Percentiles rank a stretch among this genome's conserved stretches.
These are phyloP conservation scores for Wallacemonas sp. DNA, from an alignment of 208 protist species.

Conservation along the genomic window DNA sequence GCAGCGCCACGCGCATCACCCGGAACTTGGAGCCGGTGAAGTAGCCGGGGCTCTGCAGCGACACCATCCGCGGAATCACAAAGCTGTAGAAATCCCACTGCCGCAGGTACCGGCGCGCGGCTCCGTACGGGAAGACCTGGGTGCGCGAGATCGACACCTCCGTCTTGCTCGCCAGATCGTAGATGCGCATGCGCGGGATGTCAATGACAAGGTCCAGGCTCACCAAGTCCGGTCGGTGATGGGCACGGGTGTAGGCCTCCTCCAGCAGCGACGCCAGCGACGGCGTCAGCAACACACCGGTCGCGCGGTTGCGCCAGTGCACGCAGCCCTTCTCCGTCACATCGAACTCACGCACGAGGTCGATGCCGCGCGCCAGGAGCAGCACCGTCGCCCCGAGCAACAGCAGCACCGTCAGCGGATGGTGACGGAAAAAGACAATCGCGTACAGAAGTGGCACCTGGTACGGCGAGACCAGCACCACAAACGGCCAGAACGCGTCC, in stretches of 20 bases:
- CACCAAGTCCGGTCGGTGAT: constrained; percentile 46
- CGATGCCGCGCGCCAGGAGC: constrained; percentile 57
- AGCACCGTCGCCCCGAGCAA: constrained; percentile 55
- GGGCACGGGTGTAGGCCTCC: constrained; percentile 57
- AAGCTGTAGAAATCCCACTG: constrained; percentile 65
- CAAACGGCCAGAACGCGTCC: constrained; percentile 50
- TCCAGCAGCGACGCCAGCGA: constrained; percentile 71
- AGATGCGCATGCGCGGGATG: constrained; percentile 56
- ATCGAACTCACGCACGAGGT: constrained; percentile 79
- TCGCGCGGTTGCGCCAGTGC: constrained; percentile 42
- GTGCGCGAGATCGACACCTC: constrained; percentile 35
- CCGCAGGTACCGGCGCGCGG: constrained; percentile 45
- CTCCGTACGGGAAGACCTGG: constrained; percentile 47
- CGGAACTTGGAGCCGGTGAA: constrained; percentile 64
- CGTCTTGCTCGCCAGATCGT: constrained; percentile 31
- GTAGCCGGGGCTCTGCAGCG: constrained; percentile 65
- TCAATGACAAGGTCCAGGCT: constrained; percentile 72
- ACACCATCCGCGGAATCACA: constrained; percentile 62
- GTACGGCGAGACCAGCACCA: constrained; percentile 54
- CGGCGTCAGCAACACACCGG: constrained; percentile 37
- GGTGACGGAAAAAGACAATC: constrained; percentile 61
- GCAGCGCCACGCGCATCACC: constrained; percentile 52
- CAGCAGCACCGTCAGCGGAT: constrained; percentile 45
- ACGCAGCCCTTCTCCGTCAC: constrained; percentile 66
- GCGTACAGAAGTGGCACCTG: constrained; percentile 56